Percentiles rank a stretch among this genome's conserved stretches.
phyloP scores from a whole-genome alignment of 208 protist genomes.

The Crithidia fasciculata region DNA sequence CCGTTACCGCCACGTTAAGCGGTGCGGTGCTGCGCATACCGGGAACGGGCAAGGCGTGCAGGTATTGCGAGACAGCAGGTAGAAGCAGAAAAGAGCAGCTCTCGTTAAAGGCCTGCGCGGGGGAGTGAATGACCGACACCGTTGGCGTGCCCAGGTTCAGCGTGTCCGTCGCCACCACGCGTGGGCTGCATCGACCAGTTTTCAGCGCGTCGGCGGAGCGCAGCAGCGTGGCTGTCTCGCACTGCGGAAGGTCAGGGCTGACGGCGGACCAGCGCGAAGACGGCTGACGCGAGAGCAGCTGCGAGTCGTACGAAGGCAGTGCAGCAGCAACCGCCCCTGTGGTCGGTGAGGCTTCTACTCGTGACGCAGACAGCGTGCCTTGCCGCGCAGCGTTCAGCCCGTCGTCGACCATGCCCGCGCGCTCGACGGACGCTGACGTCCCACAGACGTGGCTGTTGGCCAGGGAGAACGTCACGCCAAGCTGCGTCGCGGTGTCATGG shows the following conservation, averaged over 20 bases:
- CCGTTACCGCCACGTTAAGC: not conserved
- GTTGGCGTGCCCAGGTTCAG: slow-evolving; percentile 31
- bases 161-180: slow-evolving; percentile 11
- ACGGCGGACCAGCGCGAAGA: not conserved
- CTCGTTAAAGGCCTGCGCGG: slow-evolving; percentile 18
- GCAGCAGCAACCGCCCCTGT: too few species aligned
- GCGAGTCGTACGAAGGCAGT: too few species aligned
- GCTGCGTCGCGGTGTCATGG: not conserved
- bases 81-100: slow-evolving; percentile 30
- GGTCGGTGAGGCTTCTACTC: too few species aligned
- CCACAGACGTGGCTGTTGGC: too few species aligned
- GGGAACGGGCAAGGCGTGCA: slow-evolving; percentile 23
- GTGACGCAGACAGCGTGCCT: too few species aligned
- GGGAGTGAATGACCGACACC: slow-evolving; percentile 25
- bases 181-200: not conserved
- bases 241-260: not conserved
- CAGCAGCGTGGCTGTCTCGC: not conserved
- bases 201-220: not conserved
- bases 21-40: slow-evolving; percentile 4
- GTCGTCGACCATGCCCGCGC: too few species aligned
- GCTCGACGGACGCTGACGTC: too few species aligned
- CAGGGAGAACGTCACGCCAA: too few species aligned
- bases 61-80: slow-evolving; percentile 7
- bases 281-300: not conserved
- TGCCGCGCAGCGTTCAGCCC: too few species aligned